Conservation (phyloP, 805 yeast genomes). For the Tanozyma kutaoensis region DNA sequence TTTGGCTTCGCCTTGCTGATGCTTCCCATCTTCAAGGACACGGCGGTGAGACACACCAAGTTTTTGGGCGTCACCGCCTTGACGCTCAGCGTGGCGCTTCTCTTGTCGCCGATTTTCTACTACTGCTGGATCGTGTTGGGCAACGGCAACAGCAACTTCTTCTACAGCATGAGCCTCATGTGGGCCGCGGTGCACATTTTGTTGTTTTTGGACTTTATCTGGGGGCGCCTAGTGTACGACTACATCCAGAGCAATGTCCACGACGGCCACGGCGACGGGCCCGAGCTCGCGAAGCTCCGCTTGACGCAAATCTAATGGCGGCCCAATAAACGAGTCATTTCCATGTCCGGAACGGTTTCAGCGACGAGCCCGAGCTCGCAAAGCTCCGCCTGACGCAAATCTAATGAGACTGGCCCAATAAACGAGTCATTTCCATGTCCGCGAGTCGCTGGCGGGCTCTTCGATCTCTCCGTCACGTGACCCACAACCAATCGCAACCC, state of each 20-base stretch:
- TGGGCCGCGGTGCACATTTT: slow-evolving; percentile 61
- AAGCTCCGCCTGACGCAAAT: slow-evolving; percentile 38
- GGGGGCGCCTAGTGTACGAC: slow-evolving; percentile 67
- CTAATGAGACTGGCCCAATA: no score
- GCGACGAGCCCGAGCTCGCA: slow-evolving; percentile 17
- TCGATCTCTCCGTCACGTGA: slow-evolving; percentile 8
- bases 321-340: no score
- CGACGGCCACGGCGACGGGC: no score
- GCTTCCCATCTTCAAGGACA: slow-evolving; percentile 29
- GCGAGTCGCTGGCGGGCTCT: no score
- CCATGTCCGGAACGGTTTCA: no score
- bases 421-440: slow-evolving; percentile 21
- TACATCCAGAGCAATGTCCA: slow-evolving; percentile 32
- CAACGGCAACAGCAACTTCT: slow-evolving; percentile 92
- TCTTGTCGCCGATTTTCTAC: slow-evolving; percentile 79
- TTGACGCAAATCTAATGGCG: slow-evolving; percentile 41
- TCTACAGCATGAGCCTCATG: slow-evolving; percentile 83
- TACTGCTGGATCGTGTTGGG: slow-evolving; percentile 91
- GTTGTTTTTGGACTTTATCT: slow-evolving; percentile 60
- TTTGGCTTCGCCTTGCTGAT: slow-evolving; percentile 31
- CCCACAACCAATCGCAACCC: slow-evolving; percentile 7
- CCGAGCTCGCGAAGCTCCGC: slow-evolving; percentile 14
- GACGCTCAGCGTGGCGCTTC: slow-evolving; percentile 35
- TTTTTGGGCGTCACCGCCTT: slow-evolving; percentile 34
- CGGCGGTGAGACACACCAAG: slow-evolving; percentile 32